These are phyloP conservation scores for Nepenthes alata DNA, from an alignment of 179 eudicot genomes.

Conservation along the genomic window DNA sequence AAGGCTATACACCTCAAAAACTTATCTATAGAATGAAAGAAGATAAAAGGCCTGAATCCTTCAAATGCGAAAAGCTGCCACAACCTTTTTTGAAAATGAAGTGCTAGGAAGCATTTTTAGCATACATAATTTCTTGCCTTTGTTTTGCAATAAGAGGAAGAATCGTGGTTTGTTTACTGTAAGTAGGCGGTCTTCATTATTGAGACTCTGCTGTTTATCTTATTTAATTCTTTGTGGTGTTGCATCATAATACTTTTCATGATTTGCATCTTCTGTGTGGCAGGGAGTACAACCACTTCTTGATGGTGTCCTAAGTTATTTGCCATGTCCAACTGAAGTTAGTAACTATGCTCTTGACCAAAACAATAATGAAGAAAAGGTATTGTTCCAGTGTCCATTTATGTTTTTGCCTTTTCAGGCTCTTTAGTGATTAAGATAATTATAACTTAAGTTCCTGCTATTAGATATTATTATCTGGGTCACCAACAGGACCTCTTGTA, in stretches of 20 bases:
- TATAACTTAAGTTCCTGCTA: slow-evolving; percentile 7
- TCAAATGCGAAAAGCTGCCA: no score
- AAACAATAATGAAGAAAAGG: slow-evolving; percentile 83
- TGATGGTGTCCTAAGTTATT: slow-evolving; percentile 75
- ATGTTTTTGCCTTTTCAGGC: slow-evolving; percentile 1
- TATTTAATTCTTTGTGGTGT: background rate
- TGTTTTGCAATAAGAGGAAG: no score
- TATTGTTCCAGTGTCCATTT: slow-evolving; percentile 7
- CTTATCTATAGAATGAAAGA: no score
- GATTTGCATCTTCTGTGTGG: slow-evolving; percentile 9
- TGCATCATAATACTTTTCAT: slow-evolving; percentile 1
- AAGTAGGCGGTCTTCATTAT: no score
- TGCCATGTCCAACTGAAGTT: slow-evolving; percentile 91
- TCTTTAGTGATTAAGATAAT: slow-evolving; percentile 3
- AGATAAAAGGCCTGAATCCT: no score
- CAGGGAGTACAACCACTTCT: slow-evolving; percentile 98
- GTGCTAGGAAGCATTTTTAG: no score
- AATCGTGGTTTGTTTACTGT: no score
- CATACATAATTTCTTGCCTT: no score
- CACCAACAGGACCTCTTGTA: slow-evolving; percentile 75
- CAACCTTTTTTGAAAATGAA: no score
- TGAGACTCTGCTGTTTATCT: no score
- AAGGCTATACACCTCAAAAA: no score
- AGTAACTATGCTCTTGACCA: slow-evolving; percentile 86
- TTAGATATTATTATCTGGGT: slow-evolving; percentile 65